These are phyloP conservation scores for Emergomyces africanus DNA, from an alignment of 2,329 filamentous ascomycete genomes.

Conservation along the genomic window DNA sequence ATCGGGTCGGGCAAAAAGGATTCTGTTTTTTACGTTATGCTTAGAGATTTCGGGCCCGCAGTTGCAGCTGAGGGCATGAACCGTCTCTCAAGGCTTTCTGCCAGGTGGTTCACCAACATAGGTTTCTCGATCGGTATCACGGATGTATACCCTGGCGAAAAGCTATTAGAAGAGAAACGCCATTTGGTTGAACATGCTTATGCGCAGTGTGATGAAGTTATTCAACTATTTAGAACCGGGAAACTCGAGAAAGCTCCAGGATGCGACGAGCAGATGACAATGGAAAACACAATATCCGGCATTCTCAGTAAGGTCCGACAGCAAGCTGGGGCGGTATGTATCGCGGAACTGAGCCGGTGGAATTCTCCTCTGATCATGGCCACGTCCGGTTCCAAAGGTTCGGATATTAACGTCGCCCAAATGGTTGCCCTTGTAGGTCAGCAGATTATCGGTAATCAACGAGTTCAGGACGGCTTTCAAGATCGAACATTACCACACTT, in stretches of 20 bases:
- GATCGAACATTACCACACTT: slow-evolving; percentile 92
- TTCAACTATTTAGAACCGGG: slow-evolving; percentile 64
- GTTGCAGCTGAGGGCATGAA: slow-evolving; percentile 89
- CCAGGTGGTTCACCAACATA: slow-evolving; percentile 73
- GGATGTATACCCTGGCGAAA: slow-evolving; percentile 74
- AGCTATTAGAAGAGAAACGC: slow-evolving; percentile 60
- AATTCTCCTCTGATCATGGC: slow-evolving; percentile 96
- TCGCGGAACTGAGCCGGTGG: slow-evolving; percentile 74
- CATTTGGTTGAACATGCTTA: slow-evolving; percentile 67
- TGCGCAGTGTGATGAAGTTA: slow-evolving; percentile 67
- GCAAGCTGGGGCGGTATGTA: slow-evolving; percentile 81
- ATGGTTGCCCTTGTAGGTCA: slow-evolving; percentile 97
- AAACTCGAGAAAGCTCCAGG: slow-evolving; percentile 77
- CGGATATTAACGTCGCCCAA: slow-evolving; percentile 94
- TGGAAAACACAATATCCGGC: slow-evolving; percentile 83
- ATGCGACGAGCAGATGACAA: slow-evolving; percentile 79
- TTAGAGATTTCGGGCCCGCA: slow-evolving; percentile 86
- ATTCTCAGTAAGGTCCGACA: slow-evolving; percentile 86
- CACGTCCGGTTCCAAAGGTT: slow-evolving; percentile 92
- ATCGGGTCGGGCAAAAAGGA: slow-evolving; percentile 98
- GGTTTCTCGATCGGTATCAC: slow-evolving; percentile 95
- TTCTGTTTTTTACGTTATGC: slow-evolving; percentile 91
- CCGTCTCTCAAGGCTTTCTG: slow-evolving; percentile 77
- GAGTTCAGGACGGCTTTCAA: slow-evolving; percentile 92
- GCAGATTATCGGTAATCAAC: slow-evolving; percentile 88